Evolutionary conservation across 129 eudicot species (phyloP).

Genomic region (Flaveria robusta): DNA sequence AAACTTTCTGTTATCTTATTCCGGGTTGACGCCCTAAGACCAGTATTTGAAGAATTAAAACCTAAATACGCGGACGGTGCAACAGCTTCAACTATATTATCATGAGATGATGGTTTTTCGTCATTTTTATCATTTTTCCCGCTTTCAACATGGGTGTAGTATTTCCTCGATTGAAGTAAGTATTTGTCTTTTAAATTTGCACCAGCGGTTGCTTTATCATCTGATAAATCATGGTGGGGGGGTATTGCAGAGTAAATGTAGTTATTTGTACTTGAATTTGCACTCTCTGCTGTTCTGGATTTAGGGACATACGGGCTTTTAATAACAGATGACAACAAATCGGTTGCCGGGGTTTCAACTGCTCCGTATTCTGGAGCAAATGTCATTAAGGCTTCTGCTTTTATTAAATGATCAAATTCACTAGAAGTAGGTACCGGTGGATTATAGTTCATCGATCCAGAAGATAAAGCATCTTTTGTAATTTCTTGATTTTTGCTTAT

Average conservation of each 20-base stretch:
- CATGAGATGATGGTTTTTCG: constrained; percentile 35
- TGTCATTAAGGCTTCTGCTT: constrained; percentile 91
- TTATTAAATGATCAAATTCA: constrained; percentile 74
- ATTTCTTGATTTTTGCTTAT: constrained; percentile 60
- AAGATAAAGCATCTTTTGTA: constrained; percentile 45
- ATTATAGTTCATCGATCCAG: constrained; percentile 56
- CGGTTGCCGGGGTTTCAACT: constrained; percentile 64
- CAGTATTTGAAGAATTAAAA: constrained; percentile 49
- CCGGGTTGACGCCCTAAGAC: constrained; percentile 39
- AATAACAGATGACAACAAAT: constrained; percentile 57
- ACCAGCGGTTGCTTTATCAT: constrained; percentile 53
- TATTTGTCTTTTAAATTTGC: constrained; percentile 46
- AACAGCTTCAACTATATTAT: constrained; percentile 36
- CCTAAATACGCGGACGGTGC: constrained; percentile 44
- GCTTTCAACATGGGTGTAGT: constrained; percentile 68
- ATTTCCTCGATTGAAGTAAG: constrained; percentile 49
- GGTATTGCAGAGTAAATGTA: constrained; percentile 89
- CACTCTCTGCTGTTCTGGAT: constrained; percentile 66
- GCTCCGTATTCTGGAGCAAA: constrained; percentile 97
- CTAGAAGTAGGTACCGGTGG: constrained; percentile 43
- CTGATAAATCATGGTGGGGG: constrained; percentile 59
- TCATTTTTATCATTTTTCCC: constrained; percentile 43
- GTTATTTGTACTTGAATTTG: constrained; percentile 70
- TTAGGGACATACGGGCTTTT: constrained; percentile 80
- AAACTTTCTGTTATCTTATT: constrained; percentile 43